Base-by-base conservation (phyloP, 371 early-diverging fungal genomes). In the Mucor circinelloides region DNA sequence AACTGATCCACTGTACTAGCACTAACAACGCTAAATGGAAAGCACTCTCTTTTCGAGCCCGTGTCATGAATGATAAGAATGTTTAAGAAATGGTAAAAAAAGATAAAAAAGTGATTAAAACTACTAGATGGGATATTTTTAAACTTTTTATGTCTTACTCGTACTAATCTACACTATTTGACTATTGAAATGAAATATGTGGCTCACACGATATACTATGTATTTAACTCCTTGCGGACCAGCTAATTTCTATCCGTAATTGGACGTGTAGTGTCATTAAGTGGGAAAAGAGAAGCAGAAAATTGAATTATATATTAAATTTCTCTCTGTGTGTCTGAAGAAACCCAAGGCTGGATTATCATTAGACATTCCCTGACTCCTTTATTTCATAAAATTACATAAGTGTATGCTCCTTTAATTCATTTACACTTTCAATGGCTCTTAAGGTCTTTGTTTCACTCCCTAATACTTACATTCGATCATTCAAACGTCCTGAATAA, bases 1-100 rank as follows among this genome's bases (percentile, higher is more conserved):
- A 30, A 40, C 69, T 69, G n/a, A 60, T 64, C 64, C 64, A 69
- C 64, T 69, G 69, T 19, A 64, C 55, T 42, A 64, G 19, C 27
- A 69, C 64, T 38, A 69, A 23, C 30, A 69, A 46, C 31, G 59
- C 31, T 21, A 69, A 15, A 60, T 69, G 69, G 19, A 69, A 38
- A 30, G 64, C 69, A 56, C 64, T 64, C 65, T 69, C 69, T 69
- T 60, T 64, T 54, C 64, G 60, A 60, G 69, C 69, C 60, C 69
- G 58, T 60, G 64, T 54, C 65, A 69, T 64, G 31, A 40, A 40
- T 40, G 34, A 52, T 28, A 32, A 60, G 25, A 57, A 56, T 56
- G 30, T 40, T 44, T n/a, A 38, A 25, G 15, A 36, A 67, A 60
- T 58, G 52, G n/a, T n/a, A 48, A 63, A 59, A 67, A 42, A 57